phyloP scores from a whole-genome alignment of 805 yeast species.

The Scheffersomyces ergatensis region DNA sequence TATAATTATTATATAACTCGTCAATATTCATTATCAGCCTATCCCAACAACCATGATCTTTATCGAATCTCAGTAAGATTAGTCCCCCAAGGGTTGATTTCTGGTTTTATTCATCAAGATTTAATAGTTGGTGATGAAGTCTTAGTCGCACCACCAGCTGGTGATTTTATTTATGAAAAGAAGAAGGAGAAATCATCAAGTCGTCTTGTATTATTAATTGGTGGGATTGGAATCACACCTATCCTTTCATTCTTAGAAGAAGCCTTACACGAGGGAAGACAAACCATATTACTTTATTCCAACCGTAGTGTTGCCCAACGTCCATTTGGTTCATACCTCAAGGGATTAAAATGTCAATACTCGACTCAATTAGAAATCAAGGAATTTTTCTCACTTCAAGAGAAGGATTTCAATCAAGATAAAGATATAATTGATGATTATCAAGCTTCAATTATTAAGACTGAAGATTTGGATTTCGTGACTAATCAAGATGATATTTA shows the following conservation, averaged over 20 bases:
- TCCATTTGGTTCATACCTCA: slow-evolving; percentile 23
- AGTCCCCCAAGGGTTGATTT: slow-evolving; percentile 47
- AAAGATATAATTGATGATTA: slow-evolving; percentile 8
- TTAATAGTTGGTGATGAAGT: slow-evolving; percentile 48
- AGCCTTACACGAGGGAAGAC: slow-evolving; percentile 27
- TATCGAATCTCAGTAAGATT: slow-evolving; percentile 60
- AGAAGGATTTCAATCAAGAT: background rate
- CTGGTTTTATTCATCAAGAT: slow-evolving; percentile 46
- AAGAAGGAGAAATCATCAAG: slow-evolving; percentile 15
- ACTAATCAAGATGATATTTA: slow-evolving; percentile 22
- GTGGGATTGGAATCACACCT: slow-evolving; percentile 73
- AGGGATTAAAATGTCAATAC: slow-evolving; percentile 11
- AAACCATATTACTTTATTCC: slow-evolving; percentile 34
- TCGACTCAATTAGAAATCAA: slow-evolving; percentile 12
- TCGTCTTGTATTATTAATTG: slow-evolving; percentile 44
- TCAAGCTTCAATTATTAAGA: slow-evolving; percentile 9
- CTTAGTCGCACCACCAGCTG: slow-evolving; percentile 58
- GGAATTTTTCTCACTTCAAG: slow-evolving; percentile 19
- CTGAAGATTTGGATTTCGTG: slow-evolving; percentile 19
- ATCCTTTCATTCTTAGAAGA: slow-evolving; percentile 49
- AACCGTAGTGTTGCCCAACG: slow-evolving; percentile 16
- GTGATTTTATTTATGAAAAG: slow-evolving; percentile 42
- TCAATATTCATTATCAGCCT: slow-evolving; percentile 57
- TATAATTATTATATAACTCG: slow-evolving; percentile 46
- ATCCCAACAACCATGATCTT: slow-evolving; percentile 22